Conservation (phyloP, 2,329 filamentous ascomycete species). For the Phoma sp. region DNA sequence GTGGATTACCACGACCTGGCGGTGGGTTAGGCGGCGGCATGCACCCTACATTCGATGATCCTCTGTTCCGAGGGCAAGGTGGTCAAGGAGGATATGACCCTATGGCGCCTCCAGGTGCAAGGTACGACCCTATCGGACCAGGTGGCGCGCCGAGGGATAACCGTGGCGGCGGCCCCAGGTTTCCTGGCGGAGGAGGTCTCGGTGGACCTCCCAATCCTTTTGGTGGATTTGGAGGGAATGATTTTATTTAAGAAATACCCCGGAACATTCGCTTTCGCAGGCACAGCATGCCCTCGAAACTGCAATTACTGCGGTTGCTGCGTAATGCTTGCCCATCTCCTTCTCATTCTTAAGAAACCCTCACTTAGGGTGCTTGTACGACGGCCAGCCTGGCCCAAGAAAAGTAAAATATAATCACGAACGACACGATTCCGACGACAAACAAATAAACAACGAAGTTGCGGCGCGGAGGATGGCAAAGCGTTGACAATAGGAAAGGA, state of each 20-base stretch:
- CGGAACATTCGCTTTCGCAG: background rate
- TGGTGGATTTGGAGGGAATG: slow-evolving; percentile 66
- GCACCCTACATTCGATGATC: slow-evolving; percentile 95
- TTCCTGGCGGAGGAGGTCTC: slow-evolving; percentile 52
- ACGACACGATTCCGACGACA: background rate
- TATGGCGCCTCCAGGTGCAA: slow-evolving; percentile 83
- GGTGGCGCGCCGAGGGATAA: slow-evolving; percentile 54
- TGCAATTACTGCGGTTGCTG: background rate
- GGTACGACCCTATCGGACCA: slow-evolving; percentile 82
- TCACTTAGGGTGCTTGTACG: background rate
- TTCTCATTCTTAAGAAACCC: background rate
- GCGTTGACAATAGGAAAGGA: no score
- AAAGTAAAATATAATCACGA: background rate
- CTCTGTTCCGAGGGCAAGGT: slow-evolving; percentile 73
- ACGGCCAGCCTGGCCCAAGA: background rate
- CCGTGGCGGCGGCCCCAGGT: slow-evolving; percentile 38
- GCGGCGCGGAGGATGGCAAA: background rate
- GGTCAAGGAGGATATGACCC: slow-evolving; percentile 66
- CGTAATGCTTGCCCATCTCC: background rate
- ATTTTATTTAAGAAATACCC: slow-evolving; percentile 57
- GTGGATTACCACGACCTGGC: slow-evolving; percentile 63
- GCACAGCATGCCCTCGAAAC: background rate
- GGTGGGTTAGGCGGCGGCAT: slow-evolving; percentile 79
- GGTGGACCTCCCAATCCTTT: slow-evolving; percentile 63
- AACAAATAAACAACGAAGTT: background rate